Evolutionary conservation across 2,329 filamentous ascomycete species (phyloP).

Genomic region (Colletotrichum cereale): DNA sequence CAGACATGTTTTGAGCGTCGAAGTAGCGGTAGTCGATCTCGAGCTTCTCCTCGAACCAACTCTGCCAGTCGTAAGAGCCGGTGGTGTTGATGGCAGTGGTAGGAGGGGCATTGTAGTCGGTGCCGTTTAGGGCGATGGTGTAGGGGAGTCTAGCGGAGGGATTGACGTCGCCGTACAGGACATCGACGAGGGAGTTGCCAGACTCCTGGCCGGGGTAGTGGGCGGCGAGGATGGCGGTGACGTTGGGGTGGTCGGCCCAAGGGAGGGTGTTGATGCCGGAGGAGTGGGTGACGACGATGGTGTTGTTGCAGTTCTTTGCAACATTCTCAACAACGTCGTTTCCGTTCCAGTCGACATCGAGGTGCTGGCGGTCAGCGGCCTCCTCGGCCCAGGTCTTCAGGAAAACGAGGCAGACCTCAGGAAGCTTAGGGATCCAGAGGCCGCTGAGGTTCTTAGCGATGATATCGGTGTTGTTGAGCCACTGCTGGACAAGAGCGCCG

Average conservation of each 20-base stretch:
- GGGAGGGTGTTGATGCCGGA: constrained; percentile 73
- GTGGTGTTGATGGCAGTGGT: constrained; percentile 53
- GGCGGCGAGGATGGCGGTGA: constrained; percentile 76
- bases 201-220: constrained; percentile 81
- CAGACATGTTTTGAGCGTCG: constrained; percentile 68
- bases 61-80: constrained; percentile 57
- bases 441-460: constrained; percentile 53
- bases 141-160: constrained; percentile 79
- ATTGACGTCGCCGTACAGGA: constrained; percentile 77
- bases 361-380: constrained; percentile 66
- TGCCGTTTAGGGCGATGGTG: constrained; percentile 73
- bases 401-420: constrained; percentile 76
- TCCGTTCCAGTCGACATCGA: constrained; percentile 71
- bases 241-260: constrained; percentile 69
- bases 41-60: constrained; percentile 71
- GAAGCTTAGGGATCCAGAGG: constrained; percentile 61
- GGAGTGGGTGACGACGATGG: constrained; percentile 77
- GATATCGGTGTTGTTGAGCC: constrained; percentile 58
- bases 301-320: constrained; percentile 51
- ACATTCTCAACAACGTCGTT: constrained; percentile 57
- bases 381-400: constrained; percentile 77
- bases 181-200: constrained; percentile 73
- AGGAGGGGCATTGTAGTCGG: constrained; percentile 58
- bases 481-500: constrained; percentile 56
- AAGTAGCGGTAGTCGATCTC: constrained; percentile 78